A percentile compares a stretch with the other conserved stretches of the same genome.
These are phyloP conservation scores for Xylaria venustula DNA, from an alignment of 495 filamentous ascomycete genomes.

Conservation along the genomic window DNA sequence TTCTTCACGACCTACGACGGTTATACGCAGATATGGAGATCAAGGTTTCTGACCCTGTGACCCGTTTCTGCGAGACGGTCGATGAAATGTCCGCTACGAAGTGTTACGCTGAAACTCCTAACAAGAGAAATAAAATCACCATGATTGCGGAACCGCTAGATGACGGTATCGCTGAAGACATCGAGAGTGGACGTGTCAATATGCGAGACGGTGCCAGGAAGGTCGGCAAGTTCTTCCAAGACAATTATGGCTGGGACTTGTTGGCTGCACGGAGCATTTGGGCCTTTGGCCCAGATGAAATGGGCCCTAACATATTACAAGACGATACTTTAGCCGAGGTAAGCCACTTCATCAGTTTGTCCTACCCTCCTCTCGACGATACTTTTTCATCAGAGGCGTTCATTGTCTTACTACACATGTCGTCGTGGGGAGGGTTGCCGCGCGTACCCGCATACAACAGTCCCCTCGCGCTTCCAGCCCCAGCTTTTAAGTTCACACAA, in stretches of 20 bases:
- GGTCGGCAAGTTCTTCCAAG: constrained; percentile 95
- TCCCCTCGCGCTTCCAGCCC: constrained; percentile 24
- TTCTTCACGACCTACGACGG: constrained; percentile 88
- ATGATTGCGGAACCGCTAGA: constrained; percentile 97
- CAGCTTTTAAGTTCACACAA: constrained; percentile 22
- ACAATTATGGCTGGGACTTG: constrained; percentile 96
- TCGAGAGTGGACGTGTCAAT: constrained; percentile 83
- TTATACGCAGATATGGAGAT: constrained; percentile 99
- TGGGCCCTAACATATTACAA: constrained; percentile 92
- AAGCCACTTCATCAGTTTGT: constrained; percentile 29
- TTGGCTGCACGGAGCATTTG: constrained; percentile 93
- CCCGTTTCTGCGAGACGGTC: constrained; percentile 97
- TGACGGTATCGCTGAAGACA: constrained; percentile 91
- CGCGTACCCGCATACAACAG: constrained; percentile 24
- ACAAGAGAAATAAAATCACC: constrained; percentile 99
- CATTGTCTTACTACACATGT: constrained; percentile 27
- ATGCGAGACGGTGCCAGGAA: constrained; percentile 92
- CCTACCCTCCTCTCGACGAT: constrained; percentile 28
- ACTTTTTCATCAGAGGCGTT: constrained; percentile 4
- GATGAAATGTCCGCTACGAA: constrained; percentile 96
- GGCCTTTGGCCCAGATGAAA: constrained; percentile 97
- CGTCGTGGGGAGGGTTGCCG: constrained; percentile 20
- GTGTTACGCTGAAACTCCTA: constrained; percentile 95
- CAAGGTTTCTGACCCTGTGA: constrained; percentile 96
- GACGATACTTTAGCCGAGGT: constrained; percentile 89